Evolutionary conservation across 2,329 filamentous ascomycete species (phyloP).

Genomic region (Ophiosphaerella herpotricha): DNA sequence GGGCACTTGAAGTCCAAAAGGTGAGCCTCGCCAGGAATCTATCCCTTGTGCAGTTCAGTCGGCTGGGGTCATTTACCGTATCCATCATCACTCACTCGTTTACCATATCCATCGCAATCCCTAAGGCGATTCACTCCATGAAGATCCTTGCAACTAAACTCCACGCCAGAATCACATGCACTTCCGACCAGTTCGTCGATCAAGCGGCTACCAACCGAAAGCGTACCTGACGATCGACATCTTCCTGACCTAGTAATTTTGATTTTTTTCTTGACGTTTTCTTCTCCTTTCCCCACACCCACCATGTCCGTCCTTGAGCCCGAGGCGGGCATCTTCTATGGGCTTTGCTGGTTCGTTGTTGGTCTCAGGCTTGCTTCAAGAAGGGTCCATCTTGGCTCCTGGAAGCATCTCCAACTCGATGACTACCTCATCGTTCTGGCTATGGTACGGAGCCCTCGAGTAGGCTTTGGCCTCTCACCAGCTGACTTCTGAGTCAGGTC

Average conservation of each 20-base stretch:
- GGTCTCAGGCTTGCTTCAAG: constrained; percentile 34
- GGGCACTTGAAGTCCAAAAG: too few species aligned
- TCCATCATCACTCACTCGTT: too few species aligned
- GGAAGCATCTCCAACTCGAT: constrained; percentile 41
- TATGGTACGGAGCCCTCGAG: constrained; percentile 29
- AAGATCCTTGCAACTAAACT: too few species aligned
- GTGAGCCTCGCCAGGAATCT: too few species aligned
- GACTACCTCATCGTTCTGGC: constrained; percentile 44
- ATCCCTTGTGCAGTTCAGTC: too few species aligned
- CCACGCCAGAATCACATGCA: too few species aligned
- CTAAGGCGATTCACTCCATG: too few species aligned
- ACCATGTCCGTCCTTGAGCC: constrained; percentile 39
- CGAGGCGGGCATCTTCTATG: constrained; percentile 41
- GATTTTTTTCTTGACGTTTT: constrained; percentile 3
- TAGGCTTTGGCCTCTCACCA: not conserved
- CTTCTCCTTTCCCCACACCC: not conserved
- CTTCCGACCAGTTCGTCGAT: too few species aligned
- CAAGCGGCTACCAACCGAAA: not conserved
- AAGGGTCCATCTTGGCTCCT: constrained; percentile 36
- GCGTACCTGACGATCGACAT: constrained; percentile 3
- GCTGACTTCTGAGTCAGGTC: constrained; percentile 20
- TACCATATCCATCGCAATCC: too few species aligned
- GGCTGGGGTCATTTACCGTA: too few species aligned
- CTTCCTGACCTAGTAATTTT: not conserved
- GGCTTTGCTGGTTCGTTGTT: constrained; percentile 41